phyloP scores from a whole-genome alignment of 345 rosid genomes.

The thale cress (Arabidopsis thaliana) region DNA sequence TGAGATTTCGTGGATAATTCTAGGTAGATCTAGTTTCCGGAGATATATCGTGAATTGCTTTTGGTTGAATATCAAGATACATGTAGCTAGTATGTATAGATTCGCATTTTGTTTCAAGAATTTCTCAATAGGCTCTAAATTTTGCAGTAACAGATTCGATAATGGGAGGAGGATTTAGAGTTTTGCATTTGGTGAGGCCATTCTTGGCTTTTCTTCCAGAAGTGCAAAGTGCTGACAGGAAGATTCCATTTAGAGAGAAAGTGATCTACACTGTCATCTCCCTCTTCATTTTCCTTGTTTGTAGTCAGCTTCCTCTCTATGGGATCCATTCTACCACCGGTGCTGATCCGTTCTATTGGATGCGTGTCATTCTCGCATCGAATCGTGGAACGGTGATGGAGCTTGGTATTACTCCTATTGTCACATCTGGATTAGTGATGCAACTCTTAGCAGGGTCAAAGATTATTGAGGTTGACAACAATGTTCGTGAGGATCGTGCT shows the following conservation, averaged over 20 bases:
- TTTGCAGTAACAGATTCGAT: constrained; percentile 13
- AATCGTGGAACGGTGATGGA: constrained; percentile 88
- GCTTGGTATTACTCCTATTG: constrained; percentile 82
- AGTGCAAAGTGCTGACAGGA: constrained; percentile 77
- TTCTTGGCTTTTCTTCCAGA: constrained; percentile 74
- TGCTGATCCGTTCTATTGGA: constrained; percentile 81
- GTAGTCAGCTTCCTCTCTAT: constrained; percentile 81
- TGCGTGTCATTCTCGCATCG: constrained; percentile 81
- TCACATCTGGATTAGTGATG: constrained; percentile 80
- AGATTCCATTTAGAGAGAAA: constrained; percentile 77
- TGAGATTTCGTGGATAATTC: not conserved
- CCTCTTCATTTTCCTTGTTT: constrained; percentile 74
- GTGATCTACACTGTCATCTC: constrained; percentile 78
- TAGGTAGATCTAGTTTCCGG: constrained; percentile 15
- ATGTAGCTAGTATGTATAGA: too few species aligned
- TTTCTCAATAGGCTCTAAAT: not conserved
- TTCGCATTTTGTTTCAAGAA: too few species aligned
- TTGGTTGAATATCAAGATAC: too few species aligned
- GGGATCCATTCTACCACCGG: constrained; percentile 78
- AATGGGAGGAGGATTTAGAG: constrained; percentile 81
- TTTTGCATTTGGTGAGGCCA: constrained; percentile 77
- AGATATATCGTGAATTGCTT: not conserved
- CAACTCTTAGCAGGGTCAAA: constrained; percentile 80
- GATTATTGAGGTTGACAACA: constrained; percentile 78
- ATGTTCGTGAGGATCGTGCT: constrained; percentile 79